phyloP scores from a whole-genome alignment of 2,329 filamentous ascomycete species.

The Alternaria arbusti region DNA sequence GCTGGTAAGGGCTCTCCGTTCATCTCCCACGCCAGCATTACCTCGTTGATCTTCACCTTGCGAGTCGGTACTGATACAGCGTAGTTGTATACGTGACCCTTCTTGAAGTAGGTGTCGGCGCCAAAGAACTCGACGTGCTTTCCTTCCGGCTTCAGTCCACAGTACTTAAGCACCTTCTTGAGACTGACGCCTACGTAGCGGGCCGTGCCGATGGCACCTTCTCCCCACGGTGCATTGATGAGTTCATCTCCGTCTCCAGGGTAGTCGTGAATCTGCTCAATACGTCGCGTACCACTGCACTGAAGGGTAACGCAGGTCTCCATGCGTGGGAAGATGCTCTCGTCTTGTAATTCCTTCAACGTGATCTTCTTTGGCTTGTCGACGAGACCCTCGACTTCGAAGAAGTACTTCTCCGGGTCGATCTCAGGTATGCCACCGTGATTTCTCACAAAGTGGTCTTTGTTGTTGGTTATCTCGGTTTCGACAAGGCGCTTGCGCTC shows the following conservation, averaged over 20 bases:
- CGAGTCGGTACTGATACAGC: constrained; percentile 69
- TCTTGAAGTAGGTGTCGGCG: constrained; percentile 76
- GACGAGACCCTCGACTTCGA: constrained; percentile 67
- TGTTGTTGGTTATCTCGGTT: constrained; percentile 66
- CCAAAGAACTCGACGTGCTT: constrained; percentile 73
- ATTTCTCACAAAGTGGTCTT: constrained; percentile 72
- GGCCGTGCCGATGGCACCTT: constrained; percentile 71
- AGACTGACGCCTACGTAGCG: constrained; percentile 68
- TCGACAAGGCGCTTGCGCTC: constrained; percentile 61
- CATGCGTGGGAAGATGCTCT: constrained; percentile 65
- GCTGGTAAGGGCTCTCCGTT: constrained; percentile 68
- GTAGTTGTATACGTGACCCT: constrained; percentile 69
- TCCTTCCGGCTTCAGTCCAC: constrained; percentile 62
- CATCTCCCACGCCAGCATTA: constrained; percentile 75
- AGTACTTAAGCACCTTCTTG: constrained; percentile 74
- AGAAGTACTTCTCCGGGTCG: constrained; percentile 60
- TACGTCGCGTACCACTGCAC: constrained; percentile 71
- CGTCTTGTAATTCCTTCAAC: constrained; percentile 66
- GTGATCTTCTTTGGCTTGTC: constrained; percentile 64
- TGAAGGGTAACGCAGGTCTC: constrained; percentile 68
- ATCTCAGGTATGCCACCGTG: constrained; percentile 75
- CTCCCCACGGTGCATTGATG: constrained; percentile 49
- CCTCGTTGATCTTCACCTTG: constrained; percentile 71
- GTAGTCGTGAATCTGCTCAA: constrained; percentile 71
- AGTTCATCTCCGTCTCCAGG: constrained; percentile 71